phyloP scores from a whole-genome alignment of 208 protist genomes.

The Trypanosoma grayi region DNA sequence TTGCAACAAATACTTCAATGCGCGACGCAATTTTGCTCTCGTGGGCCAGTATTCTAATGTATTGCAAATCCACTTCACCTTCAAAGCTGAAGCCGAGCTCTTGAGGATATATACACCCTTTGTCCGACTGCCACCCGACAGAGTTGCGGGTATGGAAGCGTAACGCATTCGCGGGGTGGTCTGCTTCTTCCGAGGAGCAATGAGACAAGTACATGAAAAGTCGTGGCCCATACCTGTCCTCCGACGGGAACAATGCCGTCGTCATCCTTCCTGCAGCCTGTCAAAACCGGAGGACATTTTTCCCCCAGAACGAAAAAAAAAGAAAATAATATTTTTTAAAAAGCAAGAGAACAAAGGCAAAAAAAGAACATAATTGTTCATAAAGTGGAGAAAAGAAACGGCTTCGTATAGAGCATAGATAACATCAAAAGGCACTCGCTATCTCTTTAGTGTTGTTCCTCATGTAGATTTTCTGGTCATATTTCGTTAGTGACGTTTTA shows the following conservation, averaged over 20 bases:
- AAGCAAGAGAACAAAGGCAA: slow-evolving; percentile 11
- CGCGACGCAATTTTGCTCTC: slow-evolving; percentile 83
- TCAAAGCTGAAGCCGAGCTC: slow-evolving; percentile 88
- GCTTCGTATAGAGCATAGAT: not conserved
- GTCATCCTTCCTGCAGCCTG: not conserved
- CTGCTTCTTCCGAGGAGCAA: slow-evolving; percentile 78
- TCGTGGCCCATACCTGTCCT: slow-evolving; percentile 70
- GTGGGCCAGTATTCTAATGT: slow-evolving; percentile 75
- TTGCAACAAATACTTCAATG: slow-evolving; percentile 79
- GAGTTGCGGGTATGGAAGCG: slow-evolving; percentile 49
- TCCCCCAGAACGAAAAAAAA: too few relatives aligned
- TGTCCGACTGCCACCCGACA: slow-evolving; percentile 83
- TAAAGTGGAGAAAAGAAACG: slow-evolving; percentile 18
- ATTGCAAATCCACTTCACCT: slow-evolving; percentile 68
- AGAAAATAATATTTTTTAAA: not conserved
- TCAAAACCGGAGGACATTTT: too few relatives aligned
- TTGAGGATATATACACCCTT: slow-evolving; percentile 81
- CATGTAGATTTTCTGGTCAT: too few relatives aligned
- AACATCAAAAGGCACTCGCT: too few relatives aligned
- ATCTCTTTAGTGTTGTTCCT: too few relatives aligned
- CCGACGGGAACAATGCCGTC: slow-evolving; percentile 15
- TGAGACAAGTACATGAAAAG: slow-evolving; percentile 71
- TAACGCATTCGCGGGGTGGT: slow-evolving; percentile 46
- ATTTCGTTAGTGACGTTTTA: too few relatives aligned
- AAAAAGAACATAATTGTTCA: not conserved